Evolutionary conservation across 192 early-diverging fungal genomes (phyloP).

Genomic region (Coemansia sp.): DNA sequence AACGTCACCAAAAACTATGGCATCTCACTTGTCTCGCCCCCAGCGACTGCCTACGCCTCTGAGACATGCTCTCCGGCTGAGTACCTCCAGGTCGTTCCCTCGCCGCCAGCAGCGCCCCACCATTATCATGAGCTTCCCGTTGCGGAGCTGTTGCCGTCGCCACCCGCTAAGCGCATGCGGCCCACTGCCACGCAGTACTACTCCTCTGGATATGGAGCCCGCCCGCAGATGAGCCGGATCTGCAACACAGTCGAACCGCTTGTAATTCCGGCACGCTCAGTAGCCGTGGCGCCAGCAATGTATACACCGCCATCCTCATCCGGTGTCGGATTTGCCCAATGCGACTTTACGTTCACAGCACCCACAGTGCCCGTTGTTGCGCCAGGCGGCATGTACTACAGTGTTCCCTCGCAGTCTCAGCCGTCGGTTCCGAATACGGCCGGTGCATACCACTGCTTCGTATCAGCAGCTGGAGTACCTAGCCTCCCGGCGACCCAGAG

Average conservation of each 20-base stretch:
- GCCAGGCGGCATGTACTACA: conserved; percentile 1
- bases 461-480: background rate
- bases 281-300: conserved; percentile 12
- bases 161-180: conserved; percentile 52
- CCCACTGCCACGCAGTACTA: conserved; percentile 14
- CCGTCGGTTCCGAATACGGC: conserved; percentile 3
- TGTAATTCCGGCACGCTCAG: conserved; percentile 22
- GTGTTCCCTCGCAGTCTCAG: background rate
- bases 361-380: conserved; percentile 21
- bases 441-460: background rate
- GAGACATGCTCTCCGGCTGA: conserved; percentile 26
- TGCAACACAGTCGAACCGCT: conserved; percentile 24
- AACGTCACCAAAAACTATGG: conserved; percentile 12
- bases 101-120: conserved; percentile 23
- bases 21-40: conserved; percentile 16
- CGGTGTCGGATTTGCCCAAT: conserved; percentile 30
- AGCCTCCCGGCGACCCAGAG: conserved; percentile 18
- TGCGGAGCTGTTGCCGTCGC: conserved; percentile 28
- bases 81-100: conserved; percentile 51
- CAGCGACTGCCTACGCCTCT: conserved; percentile 8
- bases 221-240: conserved; percentile 4
- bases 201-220: conserved; percentile 12
- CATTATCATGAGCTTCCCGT: conserved; percentile 28
- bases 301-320: conserved; percentile 41
- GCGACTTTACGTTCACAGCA: conserved; percentile 48